Evolutionary conservation across 345 rosid species (phyloP), one percentile per base, ranked within the genome.

Genomic region (Noccaea bulbosa): DNA sequence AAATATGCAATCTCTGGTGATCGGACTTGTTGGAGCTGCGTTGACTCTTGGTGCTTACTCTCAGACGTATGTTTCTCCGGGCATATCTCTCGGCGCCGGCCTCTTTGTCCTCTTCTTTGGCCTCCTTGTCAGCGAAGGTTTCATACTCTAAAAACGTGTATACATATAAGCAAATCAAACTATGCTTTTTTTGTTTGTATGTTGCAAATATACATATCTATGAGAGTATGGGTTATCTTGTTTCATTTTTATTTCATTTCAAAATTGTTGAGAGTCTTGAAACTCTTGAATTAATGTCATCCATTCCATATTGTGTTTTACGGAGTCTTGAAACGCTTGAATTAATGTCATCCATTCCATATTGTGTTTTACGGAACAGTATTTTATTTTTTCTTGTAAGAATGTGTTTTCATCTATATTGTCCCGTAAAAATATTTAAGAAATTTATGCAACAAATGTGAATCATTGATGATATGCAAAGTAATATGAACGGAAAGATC

Each of bases 11-110:
- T 79, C 87, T 53, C 73, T 87, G 8, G 46, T 81, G 73, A 89
- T 92, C 14, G 98, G 96, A 69, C 37, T 86, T 52, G 79, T 82
- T 2, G 96, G 98, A 3, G 98, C 91, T 47, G 73, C 73, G 8
- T 80, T 92, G 77, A 92, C 98, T 62, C 70, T 89, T 27, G 82
- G 86, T 48, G 94, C 96, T 7, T 92, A 89, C 67, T 85, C 91
- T 33, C 94, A 92, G 81, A 78, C 83, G 3, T 14, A 67, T 49
- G 45, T 87, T 39, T 74, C 85, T 53, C 77, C 93, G 17, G 86
- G 87, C 11, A 83, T 75, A 43, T 89, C 88, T 75, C 46, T 92
- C 38, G 52, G 81, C 6, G 77, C 81, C 38, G 98, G 94, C 30
- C 87, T 89, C 52, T 39, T 86, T 20, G 82, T 86, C 48, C 96